phyloP scores from a whole-genome alignment of 495 filamentous ascomycete species.

The Daldinia vernicosa region DNA sequence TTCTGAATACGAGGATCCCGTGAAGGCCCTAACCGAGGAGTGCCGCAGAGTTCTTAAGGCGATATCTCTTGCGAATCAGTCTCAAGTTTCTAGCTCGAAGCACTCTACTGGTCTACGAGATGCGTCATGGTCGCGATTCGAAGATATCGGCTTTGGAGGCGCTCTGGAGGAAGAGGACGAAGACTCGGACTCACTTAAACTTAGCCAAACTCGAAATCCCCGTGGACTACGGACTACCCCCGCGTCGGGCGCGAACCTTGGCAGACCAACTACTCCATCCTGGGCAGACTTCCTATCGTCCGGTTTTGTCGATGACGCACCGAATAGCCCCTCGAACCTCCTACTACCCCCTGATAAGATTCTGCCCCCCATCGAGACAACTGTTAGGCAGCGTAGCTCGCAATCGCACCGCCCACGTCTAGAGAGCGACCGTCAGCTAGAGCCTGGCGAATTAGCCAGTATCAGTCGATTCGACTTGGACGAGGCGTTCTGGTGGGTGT shows the following conservation, averaged over 20 bases:
- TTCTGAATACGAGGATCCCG: conserved; percentile 87
- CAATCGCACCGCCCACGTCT: conserved; percentile 81
- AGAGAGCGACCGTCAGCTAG: conserved; percentile 71
- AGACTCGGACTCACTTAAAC: conserved; percentile 63
- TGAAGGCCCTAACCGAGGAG: conserved; percentile 89
- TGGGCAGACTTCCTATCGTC: conserved; percentile 97
- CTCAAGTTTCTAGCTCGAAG: conserved; percentile 71
- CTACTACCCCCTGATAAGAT: conserved; percentile 91
- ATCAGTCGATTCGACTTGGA: conserved; percentile 87
- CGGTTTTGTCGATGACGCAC: conserved; percentile 82
- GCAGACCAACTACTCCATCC: conserved; percentile 91
- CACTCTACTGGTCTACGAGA: conserved; percentile 76
- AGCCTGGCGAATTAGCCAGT: conserved; percentile 93
- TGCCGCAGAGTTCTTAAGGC: conserved; percentile 88
- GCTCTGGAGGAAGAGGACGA: conserved; percentile 74
- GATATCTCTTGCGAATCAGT: conserved; percentile 89
- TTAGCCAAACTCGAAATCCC: conserved; percentile 43
- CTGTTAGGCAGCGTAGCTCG: conserved; percentile 78
- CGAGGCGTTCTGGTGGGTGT: conserved; percentile 99
- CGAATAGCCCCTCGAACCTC: conserved; percentile 62
- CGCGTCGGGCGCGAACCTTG: conserved; percentile 68
- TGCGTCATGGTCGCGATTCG: conserved; percentile 94
- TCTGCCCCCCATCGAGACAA: conserved; percentile 81
- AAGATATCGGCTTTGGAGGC: conserved; percentile 90
- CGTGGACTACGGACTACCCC: conserved; percentile 67